Evolutionary conservation across 108 stramenopile species (phyloP).

Genomic region (Fragilaria radians): DNA sequence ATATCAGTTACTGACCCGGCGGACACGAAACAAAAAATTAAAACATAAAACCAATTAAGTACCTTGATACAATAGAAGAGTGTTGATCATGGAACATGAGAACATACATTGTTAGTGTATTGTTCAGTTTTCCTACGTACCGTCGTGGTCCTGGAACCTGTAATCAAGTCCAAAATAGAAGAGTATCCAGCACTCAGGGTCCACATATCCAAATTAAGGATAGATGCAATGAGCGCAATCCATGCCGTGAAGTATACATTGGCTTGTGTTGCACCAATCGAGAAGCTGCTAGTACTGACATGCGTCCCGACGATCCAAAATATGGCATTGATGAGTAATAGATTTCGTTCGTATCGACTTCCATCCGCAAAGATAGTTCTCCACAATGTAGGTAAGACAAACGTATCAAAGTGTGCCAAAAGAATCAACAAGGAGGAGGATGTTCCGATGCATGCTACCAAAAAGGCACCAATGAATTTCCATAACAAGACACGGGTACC

Average conservation of each 20-base stretch:
- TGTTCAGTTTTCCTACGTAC: slow-evolving; percentile 16
- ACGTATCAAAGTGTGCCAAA: slow-evolving; percentile 45
- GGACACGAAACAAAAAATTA: slow-evolving; percentile 22
- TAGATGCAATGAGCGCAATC: slow-evolving; percentile 35
- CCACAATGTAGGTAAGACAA: slow-evolving; percentile 39
- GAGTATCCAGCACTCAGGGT: slow-evolving; percentile 23
- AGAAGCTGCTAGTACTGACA: slow-evolving; percentile 40
- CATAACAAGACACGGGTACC: slow-evolving; percentile 21
- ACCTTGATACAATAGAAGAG: background rate
- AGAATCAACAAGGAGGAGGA: slow-evolving; percentile 18
- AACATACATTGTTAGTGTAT: background rate
- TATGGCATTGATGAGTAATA: slow-evolving; percentile 20
- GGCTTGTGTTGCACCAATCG: slow-evolving; percentile 53
- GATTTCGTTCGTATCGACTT: slow-evolving; percentile 24
- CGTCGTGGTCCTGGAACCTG: slow-evolving; percentile 6
- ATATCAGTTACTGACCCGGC: slow-evolving; percentile 31
- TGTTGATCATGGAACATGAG: background rate
- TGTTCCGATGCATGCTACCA: slow-evolving; percentile 13
- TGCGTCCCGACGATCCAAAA: slow-evolving; percentile 32
- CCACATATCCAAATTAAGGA: slow-evolving; percentile 39
- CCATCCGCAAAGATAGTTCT: slow-evolving; percentile 36
- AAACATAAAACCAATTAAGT: slow-evolving; percentile 35
- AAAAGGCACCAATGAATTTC: slow-evolving; percentile 36
- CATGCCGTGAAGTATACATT: slow-evolving; percentile 72
- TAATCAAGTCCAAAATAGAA: slow-evolving; percentile 11